Conservation (phyloP, 139 green algal genomes). For the Pleodorina starrii region DNA sequence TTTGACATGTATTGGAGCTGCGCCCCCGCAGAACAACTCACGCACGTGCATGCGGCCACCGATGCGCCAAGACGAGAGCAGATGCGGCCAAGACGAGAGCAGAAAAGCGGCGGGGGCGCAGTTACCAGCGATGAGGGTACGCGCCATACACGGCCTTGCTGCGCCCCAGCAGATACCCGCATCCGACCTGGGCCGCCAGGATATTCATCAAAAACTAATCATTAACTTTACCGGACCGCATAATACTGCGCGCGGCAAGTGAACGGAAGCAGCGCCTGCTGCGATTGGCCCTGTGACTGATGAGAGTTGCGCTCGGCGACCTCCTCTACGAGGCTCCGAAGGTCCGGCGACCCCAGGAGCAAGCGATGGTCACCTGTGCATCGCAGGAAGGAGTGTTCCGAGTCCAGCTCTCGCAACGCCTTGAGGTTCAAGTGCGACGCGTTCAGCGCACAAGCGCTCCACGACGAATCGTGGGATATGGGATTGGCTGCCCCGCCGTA, state of each 20-base stretch:
- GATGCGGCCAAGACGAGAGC: too few relatives aligned
- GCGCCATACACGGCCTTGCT: too few relatives aligned
- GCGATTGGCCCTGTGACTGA: neutral
- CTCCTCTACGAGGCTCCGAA: conserved; percentile 21
- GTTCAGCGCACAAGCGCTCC: conserved; percentile 47
- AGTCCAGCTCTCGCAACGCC: conserved; percentile 58
- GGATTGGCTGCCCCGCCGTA: conserved; percentile 59
- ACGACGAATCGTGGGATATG: conserved; percentile 45
- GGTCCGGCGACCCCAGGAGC: conserved; percentile 40
- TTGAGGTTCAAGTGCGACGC: conserved; percentile 58
- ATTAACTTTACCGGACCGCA: conserved; percentile 39
- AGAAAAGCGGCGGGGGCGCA: too few relatives aligned
- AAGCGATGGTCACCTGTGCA: conserved; percentile 37
- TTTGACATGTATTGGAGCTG: neutral
- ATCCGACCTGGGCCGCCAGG: too few relatives aligned
- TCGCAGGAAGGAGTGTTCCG: conserved; percentile 57
- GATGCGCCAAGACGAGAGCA: too few relatives aligned
- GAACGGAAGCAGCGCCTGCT: conserved; percentile 14
- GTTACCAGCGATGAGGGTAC: too few relatives aligned
- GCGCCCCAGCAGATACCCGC: too few relatives aligned
- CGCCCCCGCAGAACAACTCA: neutral
- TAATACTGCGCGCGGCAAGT: conserved; percentile 45
- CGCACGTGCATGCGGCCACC: too few relatives aligned
- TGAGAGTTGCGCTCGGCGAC: neutral
- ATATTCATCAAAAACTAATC: too few relatives aligned